Conservation (phyloP, 352 stramenopile species). For the Phytophthora rubi region DNA sequence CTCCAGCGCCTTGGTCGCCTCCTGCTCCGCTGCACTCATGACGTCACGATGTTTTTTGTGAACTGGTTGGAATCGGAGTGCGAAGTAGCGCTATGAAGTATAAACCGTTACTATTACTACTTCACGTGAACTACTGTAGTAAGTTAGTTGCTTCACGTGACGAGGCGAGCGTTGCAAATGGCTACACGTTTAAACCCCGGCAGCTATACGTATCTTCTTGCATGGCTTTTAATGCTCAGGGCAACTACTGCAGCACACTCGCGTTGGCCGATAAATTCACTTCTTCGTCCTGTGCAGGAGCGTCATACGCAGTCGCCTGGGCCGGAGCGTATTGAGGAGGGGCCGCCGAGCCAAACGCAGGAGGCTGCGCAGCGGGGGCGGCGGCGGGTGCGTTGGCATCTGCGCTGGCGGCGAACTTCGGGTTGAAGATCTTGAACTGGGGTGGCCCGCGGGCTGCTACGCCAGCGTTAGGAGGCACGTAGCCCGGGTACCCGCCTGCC, state of each 20-base stretch:
- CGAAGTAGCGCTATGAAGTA: background rate
- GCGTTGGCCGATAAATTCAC: slow-evolving; percentile 79
- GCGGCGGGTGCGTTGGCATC: slow-evolving; percentile 26
- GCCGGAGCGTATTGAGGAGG: slow-evolving; percentile 22
- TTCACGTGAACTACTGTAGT: background rate
- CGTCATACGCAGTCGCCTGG: slow-evolving; percentile 37
- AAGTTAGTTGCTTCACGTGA: background rate
- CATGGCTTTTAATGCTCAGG: slow-evolving; percentile 1
- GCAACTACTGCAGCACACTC: slow-evolving; percentile 70
- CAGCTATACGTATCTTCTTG: background rate
- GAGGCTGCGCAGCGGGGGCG: slow-evolving; percentile 13
- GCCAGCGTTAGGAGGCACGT: slow-evolving; percentile 37
- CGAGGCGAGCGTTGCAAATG: background rate
- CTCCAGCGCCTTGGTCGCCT: slow-evolving; percentile 61
- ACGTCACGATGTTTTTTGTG: background rate
- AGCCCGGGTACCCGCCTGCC: slow-evolving; percentile 47
- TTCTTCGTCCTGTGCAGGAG: slow-evolving; percentile 53
- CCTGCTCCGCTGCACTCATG: slow-evolving; percentile 38
- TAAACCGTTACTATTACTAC: too few relatives aligned
- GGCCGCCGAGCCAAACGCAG: slow-evolving; percentile 36
- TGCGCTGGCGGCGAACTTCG: slow-evolving; percentile 57
- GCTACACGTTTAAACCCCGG: background rate
- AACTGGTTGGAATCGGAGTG: background rate
- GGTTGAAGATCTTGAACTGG: slow-evolving; percentile 92
- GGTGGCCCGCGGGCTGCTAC: slow-evolving; percentile 48